Base-by-base conservation (phyloP, 202 grass and related monocot species). In the Carex arenaria region DNA sequence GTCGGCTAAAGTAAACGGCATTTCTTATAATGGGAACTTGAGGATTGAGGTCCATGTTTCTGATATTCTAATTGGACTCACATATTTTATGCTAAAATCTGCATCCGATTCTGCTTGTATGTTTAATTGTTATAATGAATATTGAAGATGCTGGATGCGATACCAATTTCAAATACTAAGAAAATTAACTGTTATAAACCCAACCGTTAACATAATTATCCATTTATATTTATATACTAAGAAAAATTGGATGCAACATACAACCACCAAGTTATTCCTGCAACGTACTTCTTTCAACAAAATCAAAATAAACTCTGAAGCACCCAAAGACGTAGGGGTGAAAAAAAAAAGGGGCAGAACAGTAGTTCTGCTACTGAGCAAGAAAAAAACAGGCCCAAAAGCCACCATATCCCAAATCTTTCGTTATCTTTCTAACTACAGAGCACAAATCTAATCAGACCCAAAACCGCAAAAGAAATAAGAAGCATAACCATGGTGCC, bases 401-500 rank as follows among this genome's bases (percentile, higher is more conserved):
- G 5, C 28, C 14, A 17, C 7, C 34, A 42, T n/a, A 22, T 47
- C 65, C 83, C 83, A 86, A 88, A 57, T 55, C 43, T 10, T 40
- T 55, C 1, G 31, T 61, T 47, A 72, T 2, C 67, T 31, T 10
- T 30, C 34, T 92, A 88, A 17, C 86, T 80, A 81, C 95, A 98
- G 67, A 94, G 87, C 45, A 98, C 81, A 88, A 93, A 91, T 83
- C 92, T 91, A 51, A 86, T 93, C 82, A 94, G 84, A 61, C 87
- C 92, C 79, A 97, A 82, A 51, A 91, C 90, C 3, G 81, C 89
- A 61, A 90, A 97, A 6, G 95, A 87, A n/a, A 85, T 84, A 13
- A 60, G 80, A 80, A 87, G 80, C 71, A 98, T 82, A 2, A 86
- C 67, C 62, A 88, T 90, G 61, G 89, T 73, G 56, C 86, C 66